A percentile compares a stretch with the other conserved stretches of the same genome.
Evolutionary conservation across 108 stramenopile species (phyloP).

Genomic region (Nannochloropsis gaditana): DNA sequence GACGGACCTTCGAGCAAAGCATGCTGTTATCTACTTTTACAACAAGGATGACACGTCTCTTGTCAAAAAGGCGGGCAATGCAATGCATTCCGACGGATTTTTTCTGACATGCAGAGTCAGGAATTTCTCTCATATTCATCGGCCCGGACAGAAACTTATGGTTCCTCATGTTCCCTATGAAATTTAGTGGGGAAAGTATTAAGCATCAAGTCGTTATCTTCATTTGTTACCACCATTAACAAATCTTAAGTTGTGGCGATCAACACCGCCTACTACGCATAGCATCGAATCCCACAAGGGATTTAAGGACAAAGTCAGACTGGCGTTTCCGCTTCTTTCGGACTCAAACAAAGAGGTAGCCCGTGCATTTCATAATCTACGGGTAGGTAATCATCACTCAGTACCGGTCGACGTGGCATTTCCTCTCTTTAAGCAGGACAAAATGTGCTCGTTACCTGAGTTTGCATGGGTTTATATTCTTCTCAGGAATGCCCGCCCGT

Average conservation of each 20-base stretch:
- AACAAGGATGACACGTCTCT: not conserved
- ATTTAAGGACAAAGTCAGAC: not conserved
- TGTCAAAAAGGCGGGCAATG: not conserved
- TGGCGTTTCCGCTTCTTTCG: not conserved
- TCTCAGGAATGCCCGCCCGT: too few species aligned
- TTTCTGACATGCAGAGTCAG: not conserved
- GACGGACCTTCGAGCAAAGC: not conserved
- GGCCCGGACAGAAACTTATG: not conserved
- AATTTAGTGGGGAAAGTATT: too few species aligned
- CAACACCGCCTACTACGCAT: not conserved
- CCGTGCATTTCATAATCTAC: not conserved
- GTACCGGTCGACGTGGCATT: too few species aligned
- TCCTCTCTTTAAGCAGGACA: too few species aligned
- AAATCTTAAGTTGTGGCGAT: too few species aligned
- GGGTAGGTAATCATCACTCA: not conserved
- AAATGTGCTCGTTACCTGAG: too few species aligned
- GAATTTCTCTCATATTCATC: not conserved
- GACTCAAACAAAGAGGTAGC: not conserved
- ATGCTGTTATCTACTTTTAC: not conserved
- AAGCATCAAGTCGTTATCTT: too few species aligned
- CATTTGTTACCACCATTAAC: too few species aligned
- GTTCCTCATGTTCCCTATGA: too few species aligned
- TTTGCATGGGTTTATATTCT: too few species aligned
- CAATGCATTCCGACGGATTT: not conserved
- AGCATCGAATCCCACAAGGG: slow-evolving; percentile 7